Evolutionary conservation across 495 filamentous ascomycete genomes (phyloP), one percentile per base, ranked within the genome.

Genomic region (Cercophora newfieldiana): DNA sequence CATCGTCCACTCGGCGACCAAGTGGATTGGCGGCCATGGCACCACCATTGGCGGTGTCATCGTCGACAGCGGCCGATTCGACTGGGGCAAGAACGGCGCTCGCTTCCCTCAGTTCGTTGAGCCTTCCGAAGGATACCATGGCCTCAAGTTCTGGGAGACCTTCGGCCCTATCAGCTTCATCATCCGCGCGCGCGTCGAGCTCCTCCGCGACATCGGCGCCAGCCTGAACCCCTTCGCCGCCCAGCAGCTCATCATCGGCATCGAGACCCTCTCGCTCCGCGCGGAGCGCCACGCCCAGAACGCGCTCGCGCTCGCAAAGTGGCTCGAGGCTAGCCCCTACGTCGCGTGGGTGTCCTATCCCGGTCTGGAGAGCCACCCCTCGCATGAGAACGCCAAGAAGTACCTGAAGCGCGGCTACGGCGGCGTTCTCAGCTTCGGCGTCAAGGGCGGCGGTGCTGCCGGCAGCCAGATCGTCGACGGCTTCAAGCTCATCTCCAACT

Each of bases 21-120:
- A 99, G 78, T 99, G 95, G 95, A 98, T 99, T 59, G 95, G 95
- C 47, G 95, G 95, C 33, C 95, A 99, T 76, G 95, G 95, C 50
- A 98, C 96, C 29, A 98, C 96, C 7, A 92, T 99, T 68, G 95
- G 85, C 28, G 95, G 96, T 49, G 85, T 97, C 21, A 85, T 99
- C 16, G 80, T 99, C 55, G 95, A 99, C 80, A 88, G 90, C 61
- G 95, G 95, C 61, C 96, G 94, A 71, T 99, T 99, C 76, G 90
- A 97, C 83, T 99, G 95, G 95, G 93, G 93, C 62, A 90, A 90
- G 80, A 77, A 97, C 71, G 92, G 81, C 29, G 87, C 88, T 66
- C 90, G 93, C 0, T 99, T 97, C 85, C 95, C 96, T 1, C 91
- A 97, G 77, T 91, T 99, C 79, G 87, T 90, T 51, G 92, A 99